phyloP scores from a whole-genome alignment of 2,329 filamentous ascomycete genomes.

The Pyricularia pennisetigena region DNA sequence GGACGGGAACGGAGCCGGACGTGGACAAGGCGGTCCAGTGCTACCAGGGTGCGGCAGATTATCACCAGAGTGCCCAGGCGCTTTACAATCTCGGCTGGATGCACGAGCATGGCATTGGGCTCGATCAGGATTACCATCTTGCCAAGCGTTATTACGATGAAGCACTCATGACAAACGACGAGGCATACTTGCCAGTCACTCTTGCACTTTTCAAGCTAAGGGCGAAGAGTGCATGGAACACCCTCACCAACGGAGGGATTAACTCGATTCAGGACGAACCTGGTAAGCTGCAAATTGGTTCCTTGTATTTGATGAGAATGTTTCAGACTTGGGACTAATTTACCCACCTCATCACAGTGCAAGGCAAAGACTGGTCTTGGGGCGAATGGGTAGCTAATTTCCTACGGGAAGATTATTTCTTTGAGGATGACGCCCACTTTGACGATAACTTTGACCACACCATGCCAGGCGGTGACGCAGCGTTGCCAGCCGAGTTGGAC shows the following conservation, averaged over 20 bases:
- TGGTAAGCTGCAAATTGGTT: constrained; percentile 40
- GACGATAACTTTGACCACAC: constrained; percentile 45
- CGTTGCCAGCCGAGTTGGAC: constrained; percentile 53
- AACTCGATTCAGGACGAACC: constrained; percentile 89
- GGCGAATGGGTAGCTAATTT: constrained; percentile 84
- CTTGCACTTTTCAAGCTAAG: constrained; percentile 80
- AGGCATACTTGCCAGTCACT: constrained; percentile 89
- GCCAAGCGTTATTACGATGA: constrained; percentile 95
- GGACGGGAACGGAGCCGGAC: constrained; percentile 63
- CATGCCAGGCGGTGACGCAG: constrained; percentile 50
- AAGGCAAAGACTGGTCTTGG: constrained; percentile 65
- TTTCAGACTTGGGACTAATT: background rate
- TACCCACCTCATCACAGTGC: constrained; percentile 37
- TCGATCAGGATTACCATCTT: constrained; percentile 92
- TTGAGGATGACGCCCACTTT: constrained; percentile 53
- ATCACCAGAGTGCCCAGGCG: constrained; percentile 84
- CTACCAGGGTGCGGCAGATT: constrained; percentile 87
- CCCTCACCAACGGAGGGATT: constrained; percentile 77
- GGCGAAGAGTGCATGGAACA: constrained; percentile 87
- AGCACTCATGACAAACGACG: constrained; percentile 80
- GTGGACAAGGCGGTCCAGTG: constrained; percentile 84
- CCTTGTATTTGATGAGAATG: background rate
- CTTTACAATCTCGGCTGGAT: constrained; percentile 98
- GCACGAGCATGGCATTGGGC: constrained; percentile 92
- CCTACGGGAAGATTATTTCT: constrained; percentile 56